phyloP scores from a whole-genome alignment of 306 rosid species.

The Senna tora region DNA sequence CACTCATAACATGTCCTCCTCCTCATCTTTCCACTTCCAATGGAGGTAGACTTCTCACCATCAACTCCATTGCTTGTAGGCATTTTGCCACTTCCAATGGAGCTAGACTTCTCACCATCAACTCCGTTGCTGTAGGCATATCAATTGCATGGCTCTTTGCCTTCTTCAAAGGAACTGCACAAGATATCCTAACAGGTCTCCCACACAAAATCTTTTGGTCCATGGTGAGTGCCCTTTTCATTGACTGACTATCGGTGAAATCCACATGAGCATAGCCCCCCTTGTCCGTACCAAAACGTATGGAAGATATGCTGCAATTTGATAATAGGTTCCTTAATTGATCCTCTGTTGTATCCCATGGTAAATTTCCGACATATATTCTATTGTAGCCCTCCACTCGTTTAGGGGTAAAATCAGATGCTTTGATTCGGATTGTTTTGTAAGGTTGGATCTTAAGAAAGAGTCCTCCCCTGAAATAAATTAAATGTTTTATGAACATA shows the following conservation, averaged over 20 bases:
- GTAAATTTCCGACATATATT: conserved; percentile 83
- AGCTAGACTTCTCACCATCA: conserved; percentile 35
- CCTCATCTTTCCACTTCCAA: conserved; percentile 63
- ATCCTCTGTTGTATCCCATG: conserved; percentile 88
- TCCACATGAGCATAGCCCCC: conserved; percentile 89
- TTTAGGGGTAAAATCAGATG: conserved; percentile 69
- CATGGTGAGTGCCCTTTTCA: conserved; percentile 65
- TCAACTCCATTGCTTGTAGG: conserved; percentile 32
- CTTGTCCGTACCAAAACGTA: conserved; percentile 80
- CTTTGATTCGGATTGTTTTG: conserved; percentile 56
- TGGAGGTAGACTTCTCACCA: conserved; percentile 35
- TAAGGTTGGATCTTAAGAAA: conserved; percentile 80
- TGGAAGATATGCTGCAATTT: conserved; percentile 59
- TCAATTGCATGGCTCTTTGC: conserved; percentile 35
- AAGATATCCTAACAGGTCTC: conserved; percentile 76
- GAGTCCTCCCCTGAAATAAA: conserved; percentile 82
- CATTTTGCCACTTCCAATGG: conserved; percentile 59
- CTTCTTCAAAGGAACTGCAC: conserved; percentile 82
- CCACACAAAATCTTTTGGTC: conserved; percentile 69
- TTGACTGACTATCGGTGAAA: conserved; percentile 64
- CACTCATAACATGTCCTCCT: conserved; percentile 88
- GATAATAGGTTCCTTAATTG: conserved; percentile 67
- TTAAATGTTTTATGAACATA: conserved; percentile 22
- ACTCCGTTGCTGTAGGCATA: conserved; percentile 23
- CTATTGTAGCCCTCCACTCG: conserved; percentile 83